Percentiles rank a stretch among this genome's conserved stretches.
These are phyloP conservation scores for Proliferodiscus dingleyae DNA, from an alignment of 2,329 filamentous ascomycete genomes.

Conservation along the genomic window DNA sequence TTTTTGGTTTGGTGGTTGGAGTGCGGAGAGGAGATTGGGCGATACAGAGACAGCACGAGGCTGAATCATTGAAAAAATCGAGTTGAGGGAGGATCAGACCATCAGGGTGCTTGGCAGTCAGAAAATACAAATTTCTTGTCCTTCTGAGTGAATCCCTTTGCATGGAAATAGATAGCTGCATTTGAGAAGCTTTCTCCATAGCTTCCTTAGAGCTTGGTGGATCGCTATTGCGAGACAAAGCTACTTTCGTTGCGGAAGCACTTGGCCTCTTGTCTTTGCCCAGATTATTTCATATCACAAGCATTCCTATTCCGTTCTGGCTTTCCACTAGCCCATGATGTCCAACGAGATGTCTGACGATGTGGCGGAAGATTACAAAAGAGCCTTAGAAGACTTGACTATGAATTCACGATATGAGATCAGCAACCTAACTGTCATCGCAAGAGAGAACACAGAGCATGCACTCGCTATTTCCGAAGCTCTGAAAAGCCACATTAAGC, in stretches of 20 bases:
- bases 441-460: constrained; percentile 94
- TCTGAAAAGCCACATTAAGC: constrained; percentile 87
- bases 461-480: constrained; percentile 88
- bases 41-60: constrained; percentile 18
- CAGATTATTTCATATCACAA: constrained; percentile 18
- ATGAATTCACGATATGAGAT: constrained; percentile 93
- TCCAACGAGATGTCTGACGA: constrained; percentile 63
- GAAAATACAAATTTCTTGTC: constrained; percentile 35
- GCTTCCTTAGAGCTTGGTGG: constrained; percentile 21
- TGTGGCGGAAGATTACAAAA: constrained; percentile 91
- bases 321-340: constrained; percentile 47
- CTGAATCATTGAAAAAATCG: constrained; percentile 19
- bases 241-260: constrained; percentile 23
- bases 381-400: constrained; percentile 85
- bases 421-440: constrained; percentile 94
- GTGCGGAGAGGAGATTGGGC: constrained; percentile 15
- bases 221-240: constrained; percentile 20
- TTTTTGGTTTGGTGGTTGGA: background rate
- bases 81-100: constrained; percentile 17
- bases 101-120: constrained; percentile 27
- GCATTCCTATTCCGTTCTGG: constrained; percentile 19
- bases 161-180: constrained; percentile 34
- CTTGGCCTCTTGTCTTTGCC: constrained; percentile 16
- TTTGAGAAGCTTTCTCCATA: constrained; percentile 28
- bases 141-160: constrained; percentile 32